Percentiles rank a stretch among this genome's conserved stretches.
Conservation (phyloP, 169 alveolate species). For the Plasmodium ovale region DNA sequence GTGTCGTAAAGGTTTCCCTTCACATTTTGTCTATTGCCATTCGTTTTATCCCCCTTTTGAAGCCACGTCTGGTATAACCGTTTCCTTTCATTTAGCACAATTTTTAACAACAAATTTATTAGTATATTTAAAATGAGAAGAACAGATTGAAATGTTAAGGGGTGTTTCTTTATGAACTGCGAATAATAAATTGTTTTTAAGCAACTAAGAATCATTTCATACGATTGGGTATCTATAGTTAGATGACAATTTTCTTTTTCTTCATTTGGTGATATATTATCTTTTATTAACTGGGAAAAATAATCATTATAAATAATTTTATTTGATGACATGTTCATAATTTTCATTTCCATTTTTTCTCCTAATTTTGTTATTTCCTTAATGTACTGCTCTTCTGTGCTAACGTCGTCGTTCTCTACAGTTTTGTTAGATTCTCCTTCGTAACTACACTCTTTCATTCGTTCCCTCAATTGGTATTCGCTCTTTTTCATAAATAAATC, state of each 20-base stretch:
- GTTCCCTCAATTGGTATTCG: constrained; percentile 30
- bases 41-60: not conserved
- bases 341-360: constrained; percentile 19
- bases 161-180: constrained; percentile 1
- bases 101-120: constrained; percentile 29
- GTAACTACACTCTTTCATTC: not conserved
- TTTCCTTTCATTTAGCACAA: constrained; percentile 44
- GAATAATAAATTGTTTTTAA: constrained; percentile 42
- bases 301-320: constrained; percentile 25
- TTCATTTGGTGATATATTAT: not conserved
- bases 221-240: constrained; percentile 10
- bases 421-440: not conserved
- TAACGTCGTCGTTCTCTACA: not conserved
- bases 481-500: constrained; percentile 25
- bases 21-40: not conserved
- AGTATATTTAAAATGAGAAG: constrained; percentile 37
- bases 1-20: not conserved
- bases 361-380: constrained; percentile 13
- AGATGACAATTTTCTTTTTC: not conserved
- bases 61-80: constrained; percentile 13
- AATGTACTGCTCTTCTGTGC: not conserved
- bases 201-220: constrained; percentile 24
- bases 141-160: constrained; percentile 33
- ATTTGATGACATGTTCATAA: not conserved
- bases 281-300: constrained; percentile 23